A percentile compares a stretch with the other conserved stretches of the same genome.
phyloP scores from a whole-genome alignment of 352 stramenopile genomes.

The Phytophthora fragariae region DNA sequence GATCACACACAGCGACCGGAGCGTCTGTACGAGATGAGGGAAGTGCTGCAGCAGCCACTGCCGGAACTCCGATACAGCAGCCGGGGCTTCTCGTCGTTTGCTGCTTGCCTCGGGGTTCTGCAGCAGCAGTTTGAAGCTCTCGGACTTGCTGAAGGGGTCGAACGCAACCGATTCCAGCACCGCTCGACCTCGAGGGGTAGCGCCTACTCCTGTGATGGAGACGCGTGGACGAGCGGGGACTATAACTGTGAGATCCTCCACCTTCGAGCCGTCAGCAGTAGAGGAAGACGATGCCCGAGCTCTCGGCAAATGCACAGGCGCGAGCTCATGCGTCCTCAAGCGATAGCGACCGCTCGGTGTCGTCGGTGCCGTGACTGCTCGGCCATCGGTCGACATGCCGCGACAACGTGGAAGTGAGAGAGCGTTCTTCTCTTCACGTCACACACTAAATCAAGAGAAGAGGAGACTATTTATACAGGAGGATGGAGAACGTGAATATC shows the following conservation, averaged over 20 bases:
- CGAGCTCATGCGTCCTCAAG: slow-evolving; percentile 32
- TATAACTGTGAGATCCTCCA: not conserved
- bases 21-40: slow-evolving; percentile 35
- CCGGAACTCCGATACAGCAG: slow-evolving; percentile 34
- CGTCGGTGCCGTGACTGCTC: not conserved
- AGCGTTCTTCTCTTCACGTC: not conserved
- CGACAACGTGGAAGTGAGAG: not conserved
- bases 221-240: not conserved
- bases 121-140: slow-evolving; percentile 45
- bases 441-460: not conserved
- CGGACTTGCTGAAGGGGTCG: slow-evolving; percentile 47
- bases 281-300: slow-evolving; percentile 11
- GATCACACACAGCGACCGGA: slow-evolving; percentile 24
- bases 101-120: slow-evolving; percentile 28
- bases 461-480: slow-evolving; percentile 20
- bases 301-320: slow-evolving; percentile 18
- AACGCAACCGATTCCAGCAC: slow-evolving; percentile 49
- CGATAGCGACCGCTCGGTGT: slow-evolving; percentile 11
- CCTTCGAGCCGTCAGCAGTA: not conserved
- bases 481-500: slow-evolving; percentile 1
- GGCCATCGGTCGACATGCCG: slow-evolving; percentile 13
- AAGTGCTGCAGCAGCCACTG: slow-evolving; percentile 46
- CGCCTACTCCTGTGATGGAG: not conserved
- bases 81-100: slow-evolving; percentile 26
- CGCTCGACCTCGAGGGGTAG: not conserved